Conservation (phyloP, 73 alveolate species). For the Paramecium caudatum region DNA sequence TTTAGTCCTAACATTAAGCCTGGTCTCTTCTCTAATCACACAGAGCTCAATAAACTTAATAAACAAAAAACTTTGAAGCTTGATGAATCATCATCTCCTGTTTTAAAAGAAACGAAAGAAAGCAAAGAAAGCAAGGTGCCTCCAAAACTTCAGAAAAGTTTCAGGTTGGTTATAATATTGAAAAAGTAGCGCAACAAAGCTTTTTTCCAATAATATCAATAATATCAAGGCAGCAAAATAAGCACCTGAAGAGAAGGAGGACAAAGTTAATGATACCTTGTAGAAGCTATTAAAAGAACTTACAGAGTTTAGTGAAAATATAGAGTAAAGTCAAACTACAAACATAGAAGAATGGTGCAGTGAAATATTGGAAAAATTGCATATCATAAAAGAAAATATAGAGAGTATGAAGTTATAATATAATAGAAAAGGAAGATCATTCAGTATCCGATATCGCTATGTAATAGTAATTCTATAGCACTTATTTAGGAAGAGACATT, state of each 20-base stretch:
- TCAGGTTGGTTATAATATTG: neutral
- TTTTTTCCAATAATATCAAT: neutral
- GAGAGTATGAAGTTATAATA: neutral
- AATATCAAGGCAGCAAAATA: neutral
- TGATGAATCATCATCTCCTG: conserved; percentile 15
- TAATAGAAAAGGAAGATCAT: conserved; percentile 49
- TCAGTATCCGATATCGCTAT: conserved; percentile 4
- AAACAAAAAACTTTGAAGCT: conserved; percentile 38
- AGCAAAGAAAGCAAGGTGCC: conserved; percentile 31
- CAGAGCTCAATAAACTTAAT: conserved; percentile 41
- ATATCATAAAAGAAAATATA: neutral
- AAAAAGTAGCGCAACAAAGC: conserved; percentile 15
- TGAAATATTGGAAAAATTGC: neutral
- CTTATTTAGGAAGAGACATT: conserved; percentile 31
- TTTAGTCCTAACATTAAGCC: conserved; percentile 49
- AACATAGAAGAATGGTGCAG: conserved; percentile 43
- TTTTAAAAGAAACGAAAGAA: conserved; percentile 11
- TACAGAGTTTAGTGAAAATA: conserved; percentile 4
- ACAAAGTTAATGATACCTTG: neutral
- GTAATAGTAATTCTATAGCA: conserved; percentile 7
- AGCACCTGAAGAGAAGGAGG: conserved; percentile 20
- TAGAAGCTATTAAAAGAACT: conserved; percentile 17
- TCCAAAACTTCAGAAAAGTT: conserved; percentile 38
- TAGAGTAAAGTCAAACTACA: neutral
- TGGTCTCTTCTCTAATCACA: conserved; percentile 39